phyloP scores from a whole-genome alignment of 495 filamentous ascomycete genomes.

The Hapsidospora chrysogenum region DNA sequence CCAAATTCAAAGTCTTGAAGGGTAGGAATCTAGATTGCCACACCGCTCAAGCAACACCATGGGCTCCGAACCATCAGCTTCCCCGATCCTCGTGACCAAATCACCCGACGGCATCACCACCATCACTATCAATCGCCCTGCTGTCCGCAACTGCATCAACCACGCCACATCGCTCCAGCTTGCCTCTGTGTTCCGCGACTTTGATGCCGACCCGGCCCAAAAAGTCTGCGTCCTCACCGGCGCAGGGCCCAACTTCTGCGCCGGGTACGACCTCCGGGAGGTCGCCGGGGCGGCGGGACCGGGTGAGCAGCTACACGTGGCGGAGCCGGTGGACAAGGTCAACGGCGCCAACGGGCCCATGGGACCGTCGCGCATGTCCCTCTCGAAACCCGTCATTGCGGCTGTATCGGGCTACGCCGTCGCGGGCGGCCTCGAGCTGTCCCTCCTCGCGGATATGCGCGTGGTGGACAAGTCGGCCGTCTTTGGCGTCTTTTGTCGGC shows the following conservation, averaged over 20 bases:
- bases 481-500: slow-evolving; percentile 32
- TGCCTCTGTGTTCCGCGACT: slow-evolving; percentile 19
- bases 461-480: slow-evolving; percentile 29
- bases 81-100: neutral
- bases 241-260: slow-evolving; percentile 22
- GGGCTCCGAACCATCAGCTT: neutral
- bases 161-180: slow-evolving; percentile 18
- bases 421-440: slow-evolving; percentile 30
- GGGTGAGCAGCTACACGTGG: neutral
- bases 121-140: slow-evolving; percentile 22
- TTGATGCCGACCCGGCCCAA: slow-evolving; percentile 24
- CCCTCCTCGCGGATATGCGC: slow-evolving; percentile 27
- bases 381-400: slow-evolving; percentile 18
- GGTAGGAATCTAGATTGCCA: no score
- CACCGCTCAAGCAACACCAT: no score
- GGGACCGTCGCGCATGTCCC: slow-evolving; percentile 24
- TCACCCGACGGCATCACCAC: slow-evolving; percentile 20
- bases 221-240: slow-evolving; percentile 26
- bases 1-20: no score
- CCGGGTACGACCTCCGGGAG: slow-evolving; percentile 26
- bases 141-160: slow-evolving; percentile 24
- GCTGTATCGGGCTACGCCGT: slow-evolving; percentile 31
- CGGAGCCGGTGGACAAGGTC: slow-evolving; percentile 1
- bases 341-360: slow-evolving; percentile 20
- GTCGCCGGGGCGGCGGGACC: slow-evolving; percentile 10